A percentile compares a stretch with the other conserved stretches of the same genome.
phyloP scores from a whole-genome alignment of 331 rosid species.

The Quercus lobata region DNA sequence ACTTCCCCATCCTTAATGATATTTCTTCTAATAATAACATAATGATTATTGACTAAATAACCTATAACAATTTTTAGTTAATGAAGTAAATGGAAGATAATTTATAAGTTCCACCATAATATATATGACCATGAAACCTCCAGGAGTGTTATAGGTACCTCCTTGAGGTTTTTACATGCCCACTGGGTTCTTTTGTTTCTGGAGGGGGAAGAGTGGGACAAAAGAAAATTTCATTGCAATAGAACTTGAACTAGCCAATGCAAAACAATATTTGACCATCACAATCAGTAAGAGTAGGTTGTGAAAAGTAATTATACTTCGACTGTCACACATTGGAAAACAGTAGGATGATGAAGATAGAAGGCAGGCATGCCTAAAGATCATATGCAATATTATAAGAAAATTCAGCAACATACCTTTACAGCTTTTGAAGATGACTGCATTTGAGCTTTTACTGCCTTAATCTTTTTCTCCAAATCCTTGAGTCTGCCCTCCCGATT shows the following conservation, averaged over 20 bases:
- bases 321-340: not conserved
- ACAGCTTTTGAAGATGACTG: slow-evolving; percentile 83
- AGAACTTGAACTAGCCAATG: not conserved
- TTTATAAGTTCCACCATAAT: not conserved
- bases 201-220: not conserved
- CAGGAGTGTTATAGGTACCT: not conserved
- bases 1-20: not conserved
- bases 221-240: not conserved
- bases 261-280: not conserved
- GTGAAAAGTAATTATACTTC: not conserved
- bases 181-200: not conserved
- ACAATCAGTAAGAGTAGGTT: not conserved
- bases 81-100: not conserved
- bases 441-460: slow-evolving; percentile 63
- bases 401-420: slow-evolving; percentile 47
- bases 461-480: slow-evolving; percentile 78
- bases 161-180: not conserved
- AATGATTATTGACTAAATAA: not conserved
- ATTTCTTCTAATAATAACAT: not conserved
- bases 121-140: not conserved
- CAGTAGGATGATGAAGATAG: not conserved
- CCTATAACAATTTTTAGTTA: not conserved
- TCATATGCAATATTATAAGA: not conserved
- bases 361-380: slow-evolving; percentile 10
- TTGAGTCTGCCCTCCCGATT: slow-evolving; percentile 78